Percentiles rank a stretch among this genome's conserved stretches.
These are phyloP conservation scores for Neocallimastix lanati DNA, from an alignment of 192 early-diverging fungal species.

Conservation along the genomic window DNA sequence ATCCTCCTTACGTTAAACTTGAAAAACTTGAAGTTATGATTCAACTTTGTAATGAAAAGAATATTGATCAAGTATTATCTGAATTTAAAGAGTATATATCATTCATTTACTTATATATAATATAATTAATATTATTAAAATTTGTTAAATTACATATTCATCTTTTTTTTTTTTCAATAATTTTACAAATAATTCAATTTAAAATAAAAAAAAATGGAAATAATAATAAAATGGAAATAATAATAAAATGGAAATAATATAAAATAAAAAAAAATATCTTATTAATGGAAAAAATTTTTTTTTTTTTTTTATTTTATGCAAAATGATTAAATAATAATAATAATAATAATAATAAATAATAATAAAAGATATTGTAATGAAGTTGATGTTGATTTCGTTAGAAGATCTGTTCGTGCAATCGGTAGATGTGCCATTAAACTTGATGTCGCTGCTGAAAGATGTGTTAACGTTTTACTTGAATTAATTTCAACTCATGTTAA, in stretches of 20 bases:
- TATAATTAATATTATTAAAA: background rate
- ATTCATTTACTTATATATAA: background rate
- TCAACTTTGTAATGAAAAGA: slow-evolving; percentile 64
- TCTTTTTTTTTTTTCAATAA: no score
- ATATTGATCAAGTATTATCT: slow-evolving; percentile 75
- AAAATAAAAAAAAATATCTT: no score
- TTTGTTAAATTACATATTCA: no score
- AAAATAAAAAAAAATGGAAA: no score
- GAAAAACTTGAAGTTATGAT: slow-evolving; percentile 92
- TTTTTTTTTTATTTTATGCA: no score
- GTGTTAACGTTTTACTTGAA: slow-evolving; percentile 72
- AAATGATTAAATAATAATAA: no score
- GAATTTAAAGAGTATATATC: slow-evolving; percentile 76
- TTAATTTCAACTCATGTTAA: slow-evolving; percentile 70
- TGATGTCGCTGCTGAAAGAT: slow-evolving; percentile 66
- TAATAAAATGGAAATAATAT: no score
- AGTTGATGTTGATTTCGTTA: slow-evolving; percentile 91
- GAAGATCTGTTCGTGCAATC: slow-evolving; percentile 74
- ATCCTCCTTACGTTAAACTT: slow-evolving; percentile 90
- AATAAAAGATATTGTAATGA: slow-evolving; percentile 66
- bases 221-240: no score
- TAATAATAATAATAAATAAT: no score
- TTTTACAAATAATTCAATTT: no score
- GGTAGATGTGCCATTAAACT: slow-evolving; percentile 84
- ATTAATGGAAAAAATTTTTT: no score